Evolutionary conservation across 2,329 filamentous ascomycete genomes (phyloP).

Genomic region (Fusarium hainanense): DNA sequence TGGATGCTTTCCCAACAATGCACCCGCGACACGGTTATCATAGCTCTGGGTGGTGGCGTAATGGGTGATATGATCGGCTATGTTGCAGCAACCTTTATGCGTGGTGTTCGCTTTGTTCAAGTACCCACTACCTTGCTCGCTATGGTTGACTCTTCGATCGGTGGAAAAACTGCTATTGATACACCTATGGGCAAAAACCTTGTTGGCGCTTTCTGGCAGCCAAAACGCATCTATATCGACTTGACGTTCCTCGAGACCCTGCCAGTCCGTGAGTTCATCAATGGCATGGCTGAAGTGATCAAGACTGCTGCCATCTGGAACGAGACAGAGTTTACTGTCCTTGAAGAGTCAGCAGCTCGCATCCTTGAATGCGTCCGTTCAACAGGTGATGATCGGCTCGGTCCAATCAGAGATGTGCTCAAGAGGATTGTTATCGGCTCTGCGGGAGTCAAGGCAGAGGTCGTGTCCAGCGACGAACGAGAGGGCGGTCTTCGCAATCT

Average conservation of each 20-base stretch:
- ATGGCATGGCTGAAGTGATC: slow-evolving; percentile 98
- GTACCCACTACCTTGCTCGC: slow-evolving; percentile 93
- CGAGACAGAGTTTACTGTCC: slow-evolving; percentile 82
- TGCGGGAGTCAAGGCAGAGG: slow-evolving; percentile 91
- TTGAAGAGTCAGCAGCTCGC: slow-evolving; percentile 82
- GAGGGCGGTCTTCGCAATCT: slow-evolving; percentile 95
- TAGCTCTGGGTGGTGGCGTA: slow-evolving; percentile 94
- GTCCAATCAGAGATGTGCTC: slow-evolving; percentile 75
- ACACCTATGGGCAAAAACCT: slow-evolving; percentile 96
- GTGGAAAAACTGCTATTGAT: slow-evolving; percentile 98
- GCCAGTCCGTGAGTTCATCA: slow-evolving; percentile 92
- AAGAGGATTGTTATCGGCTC: slow-evolving; percentile 88
- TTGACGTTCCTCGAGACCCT: slow-evolving; percentile 90
- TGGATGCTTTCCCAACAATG: slow-evolving; percentile 95
- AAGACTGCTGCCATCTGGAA: slow-evolving; percentile 98
- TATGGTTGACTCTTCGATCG: slow-evolving; percentile 99
- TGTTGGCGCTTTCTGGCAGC: slow-evolving; percentile 97
- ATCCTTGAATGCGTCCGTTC: slow-evolving; percentile 67
- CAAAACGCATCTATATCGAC: slow-evolving; percentile 93
- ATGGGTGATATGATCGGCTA: slow-evolving; percentile 99
- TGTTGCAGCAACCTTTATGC: slow-evolving; percentile 98
- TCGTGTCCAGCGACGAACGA: slow-evolving; percentile 93
- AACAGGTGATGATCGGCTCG: slow-evolving; percentile 67
- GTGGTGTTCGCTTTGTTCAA: slow-evolving; percentile 94
- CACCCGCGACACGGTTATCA: slow-evolving; percentile 92